Base-by-base conservation (phyloP, 1,139 yeast genomes). In the Geotrichum citri-aurantii region DNA sequence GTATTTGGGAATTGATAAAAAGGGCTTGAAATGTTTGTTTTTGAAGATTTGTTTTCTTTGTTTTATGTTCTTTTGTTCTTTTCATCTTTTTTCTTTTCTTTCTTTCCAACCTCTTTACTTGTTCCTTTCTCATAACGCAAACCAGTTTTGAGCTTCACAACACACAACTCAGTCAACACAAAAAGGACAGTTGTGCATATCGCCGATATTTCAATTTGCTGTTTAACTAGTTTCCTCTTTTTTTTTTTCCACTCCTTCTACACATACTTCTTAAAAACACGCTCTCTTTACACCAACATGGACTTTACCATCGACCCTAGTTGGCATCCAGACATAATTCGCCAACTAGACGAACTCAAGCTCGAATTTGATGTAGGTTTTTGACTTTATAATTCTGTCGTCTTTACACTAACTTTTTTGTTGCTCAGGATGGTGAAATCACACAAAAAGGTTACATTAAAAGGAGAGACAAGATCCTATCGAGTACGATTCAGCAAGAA, bases 381-480 rank as follows among this genome's bases (percentile, higher is more conserved):
- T 27, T 26, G 1, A 8, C 17, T 19, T 19, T 11, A 44, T 47
- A 42, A n/a, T 33, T 23, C 10, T 23, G 37, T 49, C 21, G 14
- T 11, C 31, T 12, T 26, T 7, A 46, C 14, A 19, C n/a, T 24
- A 46, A 29, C 27, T 46, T 19, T 48, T 60, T 42, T 37, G 49
- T 44, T 31, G 33, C 17, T 27, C 55, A 80, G 64, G 88, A 85
- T 51, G 91, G 88, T 1, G 84, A 83, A 60, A 74, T 86, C 59
- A 85, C 91, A 0, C 83, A 79, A 56, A 86, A 85, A 68, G 91
- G 92, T 1, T 85, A 83, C 66, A 73, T 76, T 50, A 84, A 81
- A 64, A 83, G 82, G 61, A 73, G 88, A 57, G 78, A 77, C 48
- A 76, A 73, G 60, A 65, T 82, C n/a, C 66, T 81, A 29, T 70